Evolutionary conservation across 1,284 basidiomycete genomes (phyloP).

Genomic region (Sporisorium reilianum): DNA sequence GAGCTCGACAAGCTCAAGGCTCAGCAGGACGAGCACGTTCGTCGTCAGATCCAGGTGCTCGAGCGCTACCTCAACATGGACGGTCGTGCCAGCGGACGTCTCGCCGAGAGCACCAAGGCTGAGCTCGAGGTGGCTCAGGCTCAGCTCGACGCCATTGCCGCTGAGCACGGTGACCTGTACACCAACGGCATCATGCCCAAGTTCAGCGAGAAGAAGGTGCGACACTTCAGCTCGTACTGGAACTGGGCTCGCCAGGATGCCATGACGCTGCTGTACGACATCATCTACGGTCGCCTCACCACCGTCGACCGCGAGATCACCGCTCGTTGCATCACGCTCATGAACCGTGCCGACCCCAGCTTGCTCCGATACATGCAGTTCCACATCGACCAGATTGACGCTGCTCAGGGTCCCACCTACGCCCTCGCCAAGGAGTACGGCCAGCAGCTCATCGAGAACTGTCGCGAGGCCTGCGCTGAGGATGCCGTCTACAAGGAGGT

Average conservation of each 20-base stretch:
- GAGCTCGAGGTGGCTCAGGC: conserved; percentile 81
- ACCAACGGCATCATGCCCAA: conserved; percentile 92
- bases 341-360: conserved; percentile 87
- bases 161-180: conserved; percentile 92
- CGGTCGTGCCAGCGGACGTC: conserved; percentile 88
- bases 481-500: conserved; percentile 86
- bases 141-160: conserved; percentile 85
- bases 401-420: conserved; percentile 85
- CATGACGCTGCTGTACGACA: conserved; percentile 86
- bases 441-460: conserved; percentile 94
- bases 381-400: conserved; percentile 85
- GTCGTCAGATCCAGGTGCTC: conserved; percentile 92
- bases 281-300: conserved; percentile 83
- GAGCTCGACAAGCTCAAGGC: conserved; percentile 96
- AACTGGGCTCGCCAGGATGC: conserved; percentile 99
- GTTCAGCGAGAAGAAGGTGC: conserved; percentile 94
- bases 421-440: conserved; percentile 95
- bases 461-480: conserved; percentile 82
- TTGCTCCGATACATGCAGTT: conserved; percentile 87
- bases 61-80: conserved; percentile 96
- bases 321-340: conserved; percentile 88
- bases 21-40: conserved; percentile 90
- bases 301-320: conserved; percentile 79
- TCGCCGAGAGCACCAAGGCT: conserved; percentile 86
- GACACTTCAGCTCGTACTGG: conserved; percentile 98